A percentile compares a stretch with the other conserved stretches of the same genome.
These are phyloP conservation scores for Epithemia pelagica DNA, from an alignment of 108 stramenopile genomes.

Conservation along the genomic window DNA sequence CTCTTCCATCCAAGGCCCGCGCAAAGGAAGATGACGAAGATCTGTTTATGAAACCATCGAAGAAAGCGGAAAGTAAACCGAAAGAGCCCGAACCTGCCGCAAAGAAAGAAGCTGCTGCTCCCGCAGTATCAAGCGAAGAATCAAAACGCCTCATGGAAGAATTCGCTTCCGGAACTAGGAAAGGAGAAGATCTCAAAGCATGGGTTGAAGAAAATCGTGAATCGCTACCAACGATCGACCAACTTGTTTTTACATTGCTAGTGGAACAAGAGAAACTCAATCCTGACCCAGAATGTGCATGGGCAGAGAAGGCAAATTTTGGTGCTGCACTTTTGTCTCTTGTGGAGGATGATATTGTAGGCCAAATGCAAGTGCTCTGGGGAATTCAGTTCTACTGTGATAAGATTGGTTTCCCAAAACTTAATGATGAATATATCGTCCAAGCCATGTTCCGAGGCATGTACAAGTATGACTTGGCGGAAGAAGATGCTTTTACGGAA, in stretches of 20 bases:
- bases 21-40: slow-evolving; percentile 38
- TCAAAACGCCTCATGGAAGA: slow-evolving; percentile 37
- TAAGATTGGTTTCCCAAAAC: slow-evolving; percentile 75
- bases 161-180: slow-evolving; percentile 58
- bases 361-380: slow-evolving; percentile 70
- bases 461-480: slow-evolving; percentile 83
- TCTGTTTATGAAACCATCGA: slow-evolving; percentile 30
- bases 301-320: slow-evolving; percentile 63
- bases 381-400: slow-evolving; percentile 81
- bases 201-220: slow-evolving; percentile 47
- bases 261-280: slow-evolving; percentile 52
- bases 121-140: slow-evolving; percentile 15
- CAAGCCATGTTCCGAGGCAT: slow-evolving; percentile 81
- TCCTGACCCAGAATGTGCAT: slow-evolving; percentile 64
- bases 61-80: slow-evolving; percentile 34
- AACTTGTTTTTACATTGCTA: slow-evolving; percentile 57
- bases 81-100: slow-evolving; percentile 17
- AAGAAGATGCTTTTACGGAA: slow-evolving; percentile 60
- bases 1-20: slow-evolving; percentile 34
- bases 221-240: slow-evolving; percentile 50
- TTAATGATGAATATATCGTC: slow-evolving; percentile 67
- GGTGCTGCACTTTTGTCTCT: slow-evolving; percentile 58
- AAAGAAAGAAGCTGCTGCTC: slow-evolving; percentile 28
- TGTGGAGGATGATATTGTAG: slow-evolving; percentile 63
- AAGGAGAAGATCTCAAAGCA: slow-evolving; percentile 62